A percentile compares a stretch with the other conserved stretches of the same genome.
These are phyloP conservation scores for Moesziomyces globuligerus DNA, from an alignment of 1,284 basidiomycete species.

Conservation along the genomic window DNA sequence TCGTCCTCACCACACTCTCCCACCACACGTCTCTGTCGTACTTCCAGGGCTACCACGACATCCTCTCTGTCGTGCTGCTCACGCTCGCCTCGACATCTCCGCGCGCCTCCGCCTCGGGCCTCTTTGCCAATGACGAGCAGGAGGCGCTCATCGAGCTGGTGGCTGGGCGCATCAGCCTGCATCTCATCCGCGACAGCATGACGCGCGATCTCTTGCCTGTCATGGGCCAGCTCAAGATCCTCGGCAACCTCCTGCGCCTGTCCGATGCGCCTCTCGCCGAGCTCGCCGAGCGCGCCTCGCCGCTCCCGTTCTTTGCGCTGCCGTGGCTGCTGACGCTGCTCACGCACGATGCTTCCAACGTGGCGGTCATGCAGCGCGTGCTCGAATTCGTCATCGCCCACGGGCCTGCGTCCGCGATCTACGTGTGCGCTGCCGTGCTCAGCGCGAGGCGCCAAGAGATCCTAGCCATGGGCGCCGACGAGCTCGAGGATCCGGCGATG, in stretches of 20 bases:
- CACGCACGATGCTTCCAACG: conserved; percentile 81
- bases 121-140: conserved; percentile 1
- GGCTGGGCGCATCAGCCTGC: conserved; percentile 77
- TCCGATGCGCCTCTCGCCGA: conserved; percentile 78
- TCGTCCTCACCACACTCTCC: conserved; percentile 76
- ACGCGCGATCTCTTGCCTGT: conserved; percentile 83
- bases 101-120: background rate
- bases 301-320: conserved; percentile 84
- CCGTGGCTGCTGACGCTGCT: conserved; percentile 90
- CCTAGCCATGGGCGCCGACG: conserved; percentile 21
- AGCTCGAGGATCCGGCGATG: conserved; percentile 46
- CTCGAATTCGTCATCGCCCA: conserved; percentile 86
- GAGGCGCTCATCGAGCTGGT: conserved; percentile 25
- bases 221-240: conserved; percentile 80
- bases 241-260: conserved; percentile 75
- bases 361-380: conserved; percentile 78
- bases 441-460: conserved; percentile 20
- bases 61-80: conserved; percentile 84
- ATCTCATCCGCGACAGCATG: conserved; percentile 88
- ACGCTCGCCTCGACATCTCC: conserved; percentile 69
- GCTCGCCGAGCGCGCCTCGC: conserved; percentile 75
- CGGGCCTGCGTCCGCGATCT: conserved; percentile 82
- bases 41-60: conserved; percentile 90
- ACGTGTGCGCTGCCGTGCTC: conserved; percentile 78
- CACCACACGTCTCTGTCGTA: conserved; percentile 79